These are phyloP conservation scores for Phenoliferia sp. DNA, from an alignment of 1,284 basidiomycete species.

Conservation along the genomic window DNA sequence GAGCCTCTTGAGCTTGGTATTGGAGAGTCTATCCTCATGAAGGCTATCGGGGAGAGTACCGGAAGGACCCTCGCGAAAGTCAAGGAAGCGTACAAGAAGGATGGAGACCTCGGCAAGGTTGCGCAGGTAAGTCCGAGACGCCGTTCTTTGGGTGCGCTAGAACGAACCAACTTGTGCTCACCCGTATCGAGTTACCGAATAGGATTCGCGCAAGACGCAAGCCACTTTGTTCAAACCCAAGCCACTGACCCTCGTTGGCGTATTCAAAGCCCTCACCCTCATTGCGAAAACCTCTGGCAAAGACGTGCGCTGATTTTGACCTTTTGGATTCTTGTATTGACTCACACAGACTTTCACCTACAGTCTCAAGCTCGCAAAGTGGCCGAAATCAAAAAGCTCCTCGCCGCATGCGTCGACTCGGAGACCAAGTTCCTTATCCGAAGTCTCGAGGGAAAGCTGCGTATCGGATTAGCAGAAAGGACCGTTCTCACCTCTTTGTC, in stretches of 20 bases:
- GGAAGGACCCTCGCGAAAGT: constrained; percentile 76
- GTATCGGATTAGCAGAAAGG: constrained; percentile 94
- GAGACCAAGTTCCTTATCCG: constrained; percentile 94
- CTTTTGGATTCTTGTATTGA: not conserved
- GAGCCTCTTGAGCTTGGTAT: constrained; percentile 93
- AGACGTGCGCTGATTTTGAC: constrained; percentile 58
- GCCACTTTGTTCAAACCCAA: constrained; percentile 94
- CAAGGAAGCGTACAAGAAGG: constrained; percentile 87
- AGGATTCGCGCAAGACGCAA: constrained; percentile 84
- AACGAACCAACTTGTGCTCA: no score
- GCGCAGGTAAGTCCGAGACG: constrained; percentile 86
- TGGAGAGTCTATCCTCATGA: constrained; percentile 89
- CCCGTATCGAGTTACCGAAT: constrained; percentile 50
- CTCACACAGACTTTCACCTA: not conserved
- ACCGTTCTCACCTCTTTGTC: constrained; percentile 49
- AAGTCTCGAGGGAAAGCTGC: constrained; percentile 91
- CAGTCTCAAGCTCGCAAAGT: constrained; percentile 93
- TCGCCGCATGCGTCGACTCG: constrained; percentile 85
- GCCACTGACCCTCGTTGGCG: constrained; percentile 76
- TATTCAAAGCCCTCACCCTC: constrained; percentile 78
- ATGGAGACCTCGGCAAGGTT: constrained; percentile 91
- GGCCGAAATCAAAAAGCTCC: constrained; percentile 86
- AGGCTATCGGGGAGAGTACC: constrained; percentile 91
- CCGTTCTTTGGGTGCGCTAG: no score
- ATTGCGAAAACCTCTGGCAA: constrained; percentile 81